Base-by-base conservation (phyloP, 768 basidiomycete species). In the Suillus brevipes region DNA sequence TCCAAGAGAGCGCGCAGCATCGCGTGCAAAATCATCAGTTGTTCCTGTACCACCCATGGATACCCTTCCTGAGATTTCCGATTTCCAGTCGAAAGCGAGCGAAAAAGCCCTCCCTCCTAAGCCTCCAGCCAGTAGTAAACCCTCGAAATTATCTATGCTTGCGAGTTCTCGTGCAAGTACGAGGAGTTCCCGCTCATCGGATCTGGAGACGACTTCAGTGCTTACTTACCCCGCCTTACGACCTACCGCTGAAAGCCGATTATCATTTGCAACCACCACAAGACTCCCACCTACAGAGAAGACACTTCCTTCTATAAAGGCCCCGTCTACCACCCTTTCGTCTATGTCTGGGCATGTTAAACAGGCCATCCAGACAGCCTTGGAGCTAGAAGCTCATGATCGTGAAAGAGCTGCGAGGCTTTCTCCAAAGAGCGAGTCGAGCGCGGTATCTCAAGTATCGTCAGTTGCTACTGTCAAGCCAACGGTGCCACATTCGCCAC, bases 171-270 rank as follows among this genome's bases (percentile, higher is more conserved):
- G 87, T 64, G 82, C 86, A 3, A 85, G 84, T 63, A 81, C 81
- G 36, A 71, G 80, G 53, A 86, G 84, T 69, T 87, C 88, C 28
- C 78, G 83, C 58, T 85, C 87, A 28, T 85, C 83, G 3, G 84
- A 83, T 64, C 64, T 85, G 50, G 79, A 84, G 40, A 78, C 85
- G 0, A 86, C 85, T 4, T 87, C 90, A 31, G 81, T 89, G n/a
- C 84, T 87, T 69, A 92, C 91, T 1, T 92, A 88, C 71, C 88
- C 90, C 28, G 82, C 72, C 20, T 80, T 92, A 66, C 87, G 91
- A 20, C 91, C 90, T n/a, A 82, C 88, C 34, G 73, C 86, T 3
- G 81, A 84, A 58, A 92, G 90, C 23, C 71, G 77, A 37, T 65
- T 78, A 58, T 78, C 76, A 47, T 58, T 74, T 13, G 71, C 68